Evolutionary conservation across 2,329 filamentous ascomycete genomes (phyloP), one percentile per base, ranked within the genome.

Genomic region (Neoscytalidium dimidiatum): DNA sequence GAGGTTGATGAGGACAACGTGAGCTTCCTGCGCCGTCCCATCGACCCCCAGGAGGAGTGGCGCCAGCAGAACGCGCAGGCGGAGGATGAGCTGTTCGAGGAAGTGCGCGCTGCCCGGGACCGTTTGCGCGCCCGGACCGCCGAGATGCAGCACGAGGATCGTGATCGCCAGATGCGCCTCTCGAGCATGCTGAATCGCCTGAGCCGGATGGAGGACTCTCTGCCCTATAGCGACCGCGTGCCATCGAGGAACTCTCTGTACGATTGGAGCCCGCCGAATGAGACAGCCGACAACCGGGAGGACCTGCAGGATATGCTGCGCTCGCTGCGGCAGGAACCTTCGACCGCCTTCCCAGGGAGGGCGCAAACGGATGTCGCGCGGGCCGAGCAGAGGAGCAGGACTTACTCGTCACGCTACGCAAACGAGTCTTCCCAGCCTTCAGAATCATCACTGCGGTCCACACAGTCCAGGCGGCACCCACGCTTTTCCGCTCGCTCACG

Each of bases 181-280:
- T 78, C 80, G 66, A 71, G 78, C 49, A 78, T 81, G n/a, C 80
- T 85, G 68, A 78, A 76, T 21, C 72, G 79, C 35, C 77, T 79
- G 68, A 79, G 77, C 57, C 76, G 81, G 62, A 75, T 83, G 35
- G 77, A 82, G 66, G 74, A 77, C 56, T 73, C 79, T 44, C 69
- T 74, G 43, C 81, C 83, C 48, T 88, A 88, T 69, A 82, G 85
- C 66, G 81, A 84, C 68, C 82, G 82, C 57, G 78, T 83, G 8
- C 83, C 85, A 19, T 81, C 80, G 69, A 75, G 81, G 67, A 84
- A 86, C 69, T 82, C 78, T 62, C 75, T 88, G 48, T 88, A 88
- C 74, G 85, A 87, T 72, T 88, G 86, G 86, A 84, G 85, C 35
- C 85, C 85, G 9, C 79, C 79, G 8, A 72, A 70, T 43, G 71